A percentile compares a stretch with the other conserved stretches of the same genome.
Evolutionary conservation across 1,139 yeast species (phyloP).

Genomic region (Spathaspora sp.): DNA sequence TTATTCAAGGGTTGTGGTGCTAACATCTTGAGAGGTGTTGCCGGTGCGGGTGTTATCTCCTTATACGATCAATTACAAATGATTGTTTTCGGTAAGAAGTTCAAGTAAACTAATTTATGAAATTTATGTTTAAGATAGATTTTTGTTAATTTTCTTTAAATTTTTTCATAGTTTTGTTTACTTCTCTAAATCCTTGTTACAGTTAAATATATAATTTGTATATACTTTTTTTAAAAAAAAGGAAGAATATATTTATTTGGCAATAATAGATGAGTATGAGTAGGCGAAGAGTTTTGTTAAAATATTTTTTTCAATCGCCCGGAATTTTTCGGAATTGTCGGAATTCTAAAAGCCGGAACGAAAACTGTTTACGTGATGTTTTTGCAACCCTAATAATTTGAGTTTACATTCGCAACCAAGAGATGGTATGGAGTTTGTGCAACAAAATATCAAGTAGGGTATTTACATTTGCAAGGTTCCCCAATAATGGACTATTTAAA

Average conservation of each 20-base stretch:
- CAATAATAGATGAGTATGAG: background rate
- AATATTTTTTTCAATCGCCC: background rate
- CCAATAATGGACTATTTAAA: too few species aligned
- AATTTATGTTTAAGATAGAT: conserved; percentile 4
- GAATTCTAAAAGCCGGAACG: background rate
- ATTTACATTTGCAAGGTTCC: too few species aligned
- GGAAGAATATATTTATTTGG: conserved; percentile 1
- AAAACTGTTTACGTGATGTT: background rate
- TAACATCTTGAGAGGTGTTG: conserved; percentile 59
- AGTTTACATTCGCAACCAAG: background rate
- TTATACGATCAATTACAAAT: conserved; percentile 54
- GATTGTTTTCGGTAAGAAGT: conserved; percentile 51
- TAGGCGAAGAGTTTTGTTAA: background rate
- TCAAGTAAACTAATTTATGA: conserved; percentile 24
- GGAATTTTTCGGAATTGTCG: background rate
- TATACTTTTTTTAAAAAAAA: conserved; percentile 5
- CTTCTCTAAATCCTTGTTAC: conserved; percentile 3
- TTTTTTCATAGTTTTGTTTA: conserved; percentile 1
- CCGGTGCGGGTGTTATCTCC: conserved; percentile 58
- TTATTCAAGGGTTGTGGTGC: conserved; percentile 59
- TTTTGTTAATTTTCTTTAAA: conserved; percentile 4
- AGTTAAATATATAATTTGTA: conserved; percentile 6
- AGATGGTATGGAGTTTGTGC: too few species aligned
- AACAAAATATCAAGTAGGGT: too few species aligned
- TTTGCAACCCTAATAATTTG: background rate